A percentile compares a stretch with the other conserved stretches of the same genome.
phyloP scores from a whole-genome alignment of 495 filamentous ascomycete genomes.

The Pseudevernia furfuracea region DNA sequence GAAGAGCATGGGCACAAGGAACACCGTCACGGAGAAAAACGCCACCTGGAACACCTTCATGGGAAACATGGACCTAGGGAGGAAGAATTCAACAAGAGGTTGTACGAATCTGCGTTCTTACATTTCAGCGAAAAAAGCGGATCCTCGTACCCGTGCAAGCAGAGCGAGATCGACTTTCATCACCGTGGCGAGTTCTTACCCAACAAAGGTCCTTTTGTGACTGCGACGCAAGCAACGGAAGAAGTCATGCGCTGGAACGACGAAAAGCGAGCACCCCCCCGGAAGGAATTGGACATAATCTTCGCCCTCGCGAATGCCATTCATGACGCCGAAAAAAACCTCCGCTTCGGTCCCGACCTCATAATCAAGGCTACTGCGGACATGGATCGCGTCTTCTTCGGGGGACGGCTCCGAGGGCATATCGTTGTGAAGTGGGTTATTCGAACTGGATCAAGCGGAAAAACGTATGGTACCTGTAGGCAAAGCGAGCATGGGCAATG shows the following conservation, averaged over 20 bases:
- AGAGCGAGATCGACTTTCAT: constrained; percentile 8
- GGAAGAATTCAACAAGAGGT: too few species aligned
- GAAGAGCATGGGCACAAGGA: too few species aligned
- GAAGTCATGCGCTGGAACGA: constrained; percentile 11
- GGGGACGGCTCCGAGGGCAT: constrained; percentile 1
- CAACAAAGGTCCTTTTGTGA: background rate
- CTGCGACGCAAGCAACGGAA: background rate
- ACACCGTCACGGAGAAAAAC: too few species aligned
- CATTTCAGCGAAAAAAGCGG: background rate
- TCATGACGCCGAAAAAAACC: background rate
- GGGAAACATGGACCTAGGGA: too few species aligned
- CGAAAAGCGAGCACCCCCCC: background rate
- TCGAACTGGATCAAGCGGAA: too few species aligned
- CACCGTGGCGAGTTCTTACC: background rate
- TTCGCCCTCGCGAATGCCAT: background rate
- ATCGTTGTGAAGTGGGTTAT: background rate
- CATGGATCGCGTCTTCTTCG: constrained; percentile 7
- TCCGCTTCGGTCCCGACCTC: background rate
- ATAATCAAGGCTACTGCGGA: background rate
- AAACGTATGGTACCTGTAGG: too few species aligned
- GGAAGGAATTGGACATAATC: background rate
- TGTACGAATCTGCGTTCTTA: too few species aligned
- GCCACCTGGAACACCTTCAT: too few species aligned
- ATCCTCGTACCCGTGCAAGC: constrained; percentile 1
- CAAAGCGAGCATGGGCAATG: too few species aligned